phyloP scores from a whole-genome alignment of 352 stramenopile genomes.

The Phytophthora sp. region DNA sequence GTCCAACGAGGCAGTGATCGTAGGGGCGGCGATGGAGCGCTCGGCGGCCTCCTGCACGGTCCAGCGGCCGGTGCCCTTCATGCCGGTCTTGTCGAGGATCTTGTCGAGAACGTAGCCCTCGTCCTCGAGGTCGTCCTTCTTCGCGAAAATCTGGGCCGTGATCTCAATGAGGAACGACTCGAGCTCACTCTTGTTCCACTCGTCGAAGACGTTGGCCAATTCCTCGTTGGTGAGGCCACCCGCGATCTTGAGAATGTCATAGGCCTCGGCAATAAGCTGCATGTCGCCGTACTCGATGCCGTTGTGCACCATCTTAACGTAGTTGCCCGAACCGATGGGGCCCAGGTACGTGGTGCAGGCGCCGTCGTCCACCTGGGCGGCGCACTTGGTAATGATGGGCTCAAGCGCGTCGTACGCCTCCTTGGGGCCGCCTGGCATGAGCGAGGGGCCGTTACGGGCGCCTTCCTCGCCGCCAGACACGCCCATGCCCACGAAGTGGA shows the following conservation, averaged over 20 bases:
- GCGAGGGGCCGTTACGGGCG: constrained; percentile 96
- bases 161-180: constrained; percentile 99
- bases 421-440: constrained; percentile 98
- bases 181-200: constrained; percentile 98
- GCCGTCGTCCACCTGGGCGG: constrained; percentile 94
- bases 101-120: constrained; percentile 93
- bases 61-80: constrained; percentile 99
- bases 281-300: constrained; percentile 99
- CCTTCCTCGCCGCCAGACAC: constrained; percentile 99
- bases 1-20: constrained; percentile 98
- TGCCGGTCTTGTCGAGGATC: constrained; percentile 99
- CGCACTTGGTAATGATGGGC: constrained; percentile 97
- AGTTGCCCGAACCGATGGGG: constrained; percentile 96
- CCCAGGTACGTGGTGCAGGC: constrained; percentile 98
- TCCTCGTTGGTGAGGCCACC: constrained; percentile 92
- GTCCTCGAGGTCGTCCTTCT: constrained; percentile 95
- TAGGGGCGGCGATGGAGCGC: constrained; percentile 95
- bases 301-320: constrained; percentile 99
- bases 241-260: constrained; percentile 96
- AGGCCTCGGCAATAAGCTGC: constrained; percentile 99
- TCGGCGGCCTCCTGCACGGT: constrained; percentile 96
- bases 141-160: constrained; percentile 96
- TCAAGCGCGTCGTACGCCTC: constrained; percentile 97
- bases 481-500: constrained; percentile 98
- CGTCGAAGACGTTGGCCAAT: constrained; percentile 92